Conservation (phyloP, 1,284 basidiomycete species). For the Gastroboletus turbinatus region DNA sequence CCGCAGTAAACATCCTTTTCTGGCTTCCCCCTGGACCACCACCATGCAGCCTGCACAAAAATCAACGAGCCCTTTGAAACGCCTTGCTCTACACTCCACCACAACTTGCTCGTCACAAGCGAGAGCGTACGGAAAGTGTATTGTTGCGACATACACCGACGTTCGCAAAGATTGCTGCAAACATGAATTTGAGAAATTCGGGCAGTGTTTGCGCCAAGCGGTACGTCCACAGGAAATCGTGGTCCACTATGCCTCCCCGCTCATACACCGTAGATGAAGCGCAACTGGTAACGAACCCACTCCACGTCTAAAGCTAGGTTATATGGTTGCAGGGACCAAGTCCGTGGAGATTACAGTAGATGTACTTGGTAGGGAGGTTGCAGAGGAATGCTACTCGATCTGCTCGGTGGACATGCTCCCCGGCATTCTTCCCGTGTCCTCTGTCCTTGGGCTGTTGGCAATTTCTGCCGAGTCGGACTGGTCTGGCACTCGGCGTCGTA, state of each 20-base stretch:
- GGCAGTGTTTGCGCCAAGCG: conserved; percentile 66
- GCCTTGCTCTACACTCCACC: conserved; percentile 66
- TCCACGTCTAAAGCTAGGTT: background rate
- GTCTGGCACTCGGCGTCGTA: conserved; percentile 34
- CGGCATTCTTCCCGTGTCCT: conserved; percentile 35
- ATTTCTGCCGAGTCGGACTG: conserved; percentile 31
- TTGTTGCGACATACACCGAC: conserved; percentile 73
- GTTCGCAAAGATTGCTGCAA: conserved; percentile 75
- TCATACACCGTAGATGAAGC: conserved; percentile 55
- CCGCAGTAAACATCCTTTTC: background rate
- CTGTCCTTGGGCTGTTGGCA: conserved; percentile 18
- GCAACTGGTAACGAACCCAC: conserved; percentile 49
- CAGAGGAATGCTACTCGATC: conserved; percentile 26
- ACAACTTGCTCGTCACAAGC: conserved; percentile 70
- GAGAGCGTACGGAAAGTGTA: conserved; percentile 75
- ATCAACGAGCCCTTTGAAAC: conserved; percentile 49
- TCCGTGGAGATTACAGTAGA: conserved; percentile 21
- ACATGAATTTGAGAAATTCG: conserved; percentile 76
- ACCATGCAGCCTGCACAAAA: conserved; percentile 25
- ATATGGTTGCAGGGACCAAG: conserved; percentile 8
- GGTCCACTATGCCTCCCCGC: background rate
- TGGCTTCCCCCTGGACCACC: background rate
- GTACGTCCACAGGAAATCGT: conserved; percentile 41
- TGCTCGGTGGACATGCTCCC: conserved; percentile 43
- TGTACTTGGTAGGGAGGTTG: conserved; percentile 9